Evolutionary conservation across 768 basidiomycete genomes (phyloP), one percentile per base, ranked within the genome.

Genomic region (Jaapia argillacea): DNA sequence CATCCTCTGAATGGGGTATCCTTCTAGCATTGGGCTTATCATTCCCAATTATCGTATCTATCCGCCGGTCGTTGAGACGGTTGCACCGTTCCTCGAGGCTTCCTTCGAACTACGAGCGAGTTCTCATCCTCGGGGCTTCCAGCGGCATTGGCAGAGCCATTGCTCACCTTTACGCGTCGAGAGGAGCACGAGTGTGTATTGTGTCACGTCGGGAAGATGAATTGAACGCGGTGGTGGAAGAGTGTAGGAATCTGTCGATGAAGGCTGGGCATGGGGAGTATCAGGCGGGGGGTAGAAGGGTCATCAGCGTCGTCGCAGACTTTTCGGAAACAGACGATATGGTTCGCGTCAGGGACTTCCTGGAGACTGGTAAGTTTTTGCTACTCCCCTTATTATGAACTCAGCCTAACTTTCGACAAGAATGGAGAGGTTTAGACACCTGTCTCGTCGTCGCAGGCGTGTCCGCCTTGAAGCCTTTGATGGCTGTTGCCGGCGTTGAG

Each of bases 391-490:
- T n/a, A 25, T 13, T 45, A 36, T 37, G 18, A 36, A 25, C 4
- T 21, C 12, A 20, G 13, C 16, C 25, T 35, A 35, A 20, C 24
- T 36, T 33, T 22, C 10, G 12, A 45, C 1, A 48, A 93, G 91
- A 69, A 50, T 92, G 89, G 88, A 65, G 63, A 1, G 86, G 89
- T 13, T 51, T 93, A 1, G 91, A 94, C 58, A 94, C 91, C 0
- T 56, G 94, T 4, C 64, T 90, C 24, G 75, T 94, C 26, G 72
- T 76, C 24, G 89, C 90, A 2, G 92, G 92, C 3, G 85, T 92
- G 0, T 87, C 87, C 1, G 81, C 89, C 7, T 67, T 91, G 2
- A 77, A 74, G 42, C 84, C 90, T 0, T 64, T 94, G 21, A 67
- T 92, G 58, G 72, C 75, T 2, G 61, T 88, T 6, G 81, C 85